phyloP scores from a whole-genome alignment of 1,284 basidiomycete genomes.

The Chalciporus sp. region DNA sequence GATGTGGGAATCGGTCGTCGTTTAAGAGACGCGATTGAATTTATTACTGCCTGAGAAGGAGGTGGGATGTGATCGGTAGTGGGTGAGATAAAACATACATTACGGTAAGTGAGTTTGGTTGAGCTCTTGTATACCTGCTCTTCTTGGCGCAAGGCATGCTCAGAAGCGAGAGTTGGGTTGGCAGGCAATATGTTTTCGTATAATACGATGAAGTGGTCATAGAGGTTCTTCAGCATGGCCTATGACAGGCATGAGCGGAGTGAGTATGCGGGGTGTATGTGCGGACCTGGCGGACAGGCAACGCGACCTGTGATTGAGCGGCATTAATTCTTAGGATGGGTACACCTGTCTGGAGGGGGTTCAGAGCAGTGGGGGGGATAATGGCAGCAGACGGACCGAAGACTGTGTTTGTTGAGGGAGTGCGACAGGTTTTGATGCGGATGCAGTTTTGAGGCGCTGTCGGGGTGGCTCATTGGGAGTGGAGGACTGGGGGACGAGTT shows the following conservation, averaged over 20 bases:
- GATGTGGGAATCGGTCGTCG: constrained; percentile 66
- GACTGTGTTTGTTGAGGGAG: constrained; percentile 43
- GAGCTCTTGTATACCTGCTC: constrained; percentile 72
- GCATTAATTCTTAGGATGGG: constrained; percentile 69
- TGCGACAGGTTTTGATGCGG: constrained; percentile 42
- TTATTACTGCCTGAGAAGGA: constrained; percentile 65
- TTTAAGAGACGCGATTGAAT: constrained; percentile 72
- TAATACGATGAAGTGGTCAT: constrained; percentile 68
- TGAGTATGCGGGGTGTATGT: constrained; percentile 3
- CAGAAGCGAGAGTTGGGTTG: constrained; percentile 62
- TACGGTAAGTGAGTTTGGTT: constrained; percentile 77
- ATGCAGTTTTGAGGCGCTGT: constrained; percentile 59
- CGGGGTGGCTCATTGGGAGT: constrained; percentile 49
- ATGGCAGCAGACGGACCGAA: constrained; percentile 33
- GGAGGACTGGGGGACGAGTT: constrained; percentile 18
- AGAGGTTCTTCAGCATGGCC: constrained; percentile 72
- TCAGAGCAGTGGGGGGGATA: neutral
- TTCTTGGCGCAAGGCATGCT: constrained; percentile 79
- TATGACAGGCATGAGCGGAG: constrained; percentile 30
- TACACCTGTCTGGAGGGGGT: constrained; percentile 50
- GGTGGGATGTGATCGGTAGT: constrained; percentile 10
- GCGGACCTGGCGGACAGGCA: constrained; percentile 70
- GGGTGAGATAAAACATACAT: constrained; percentile 47
- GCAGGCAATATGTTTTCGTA: constrained; percentile 55
- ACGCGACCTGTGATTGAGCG: constrained; percentile 63